Evolutionary conservation across 345 rosid species (phyloP).

Genomic region (Euclidium syriacum): DNA sequence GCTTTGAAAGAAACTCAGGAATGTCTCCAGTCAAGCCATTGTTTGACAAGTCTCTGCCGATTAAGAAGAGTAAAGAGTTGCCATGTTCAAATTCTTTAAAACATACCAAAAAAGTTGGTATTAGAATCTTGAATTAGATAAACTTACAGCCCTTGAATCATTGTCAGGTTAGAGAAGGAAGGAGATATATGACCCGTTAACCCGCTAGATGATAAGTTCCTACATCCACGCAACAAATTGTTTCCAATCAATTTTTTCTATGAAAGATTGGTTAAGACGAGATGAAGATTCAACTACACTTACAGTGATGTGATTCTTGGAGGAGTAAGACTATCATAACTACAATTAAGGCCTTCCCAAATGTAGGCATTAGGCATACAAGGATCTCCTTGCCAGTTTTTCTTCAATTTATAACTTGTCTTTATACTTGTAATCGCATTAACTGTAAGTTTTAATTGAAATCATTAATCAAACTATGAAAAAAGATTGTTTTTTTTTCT

Average conservation of each 20-base stretch:
- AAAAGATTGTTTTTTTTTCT: not conserved
- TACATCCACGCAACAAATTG: not conserved
- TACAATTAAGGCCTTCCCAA: constrained; percentile 43
- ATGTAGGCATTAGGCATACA: constrained; percentile 26
- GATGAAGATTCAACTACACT: not conserved
- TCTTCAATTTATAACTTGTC: constrained; percentile 25
- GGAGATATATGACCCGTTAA: constrained; percentile 30
- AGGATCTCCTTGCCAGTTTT: constrained; percentile 57
- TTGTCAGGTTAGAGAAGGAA: constrained; percentile 30
- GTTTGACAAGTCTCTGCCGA: constrained; percentile 55
- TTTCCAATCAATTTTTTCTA: not conserved
- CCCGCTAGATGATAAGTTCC: constrained; percentile 37
- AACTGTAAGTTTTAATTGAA: constrained; percentile 10
- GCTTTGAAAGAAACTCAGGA: constrained; percentile 38
- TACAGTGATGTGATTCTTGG: constrained; percentile 44
- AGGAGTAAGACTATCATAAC: constrained; percentile 12
- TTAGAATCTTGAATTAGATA: not conserved
- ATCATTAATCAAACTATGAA: constrained; percentile 6
- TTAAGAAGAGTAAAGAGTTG: not conserved
- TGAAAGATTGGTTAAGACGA: not conserved
- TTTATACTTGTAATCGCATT: constrained; percentile 36
- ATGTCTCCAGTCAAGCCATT: constrained; percentile 41
- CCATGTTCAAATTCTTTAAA: not conserved
- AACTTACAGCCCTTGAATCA: constrained; percentile 41
- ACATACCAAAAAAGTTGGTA: not conserved